Conservation (phyloP, 768 basidiomycete genomes). For the Astraeus odoratus region DNA sequence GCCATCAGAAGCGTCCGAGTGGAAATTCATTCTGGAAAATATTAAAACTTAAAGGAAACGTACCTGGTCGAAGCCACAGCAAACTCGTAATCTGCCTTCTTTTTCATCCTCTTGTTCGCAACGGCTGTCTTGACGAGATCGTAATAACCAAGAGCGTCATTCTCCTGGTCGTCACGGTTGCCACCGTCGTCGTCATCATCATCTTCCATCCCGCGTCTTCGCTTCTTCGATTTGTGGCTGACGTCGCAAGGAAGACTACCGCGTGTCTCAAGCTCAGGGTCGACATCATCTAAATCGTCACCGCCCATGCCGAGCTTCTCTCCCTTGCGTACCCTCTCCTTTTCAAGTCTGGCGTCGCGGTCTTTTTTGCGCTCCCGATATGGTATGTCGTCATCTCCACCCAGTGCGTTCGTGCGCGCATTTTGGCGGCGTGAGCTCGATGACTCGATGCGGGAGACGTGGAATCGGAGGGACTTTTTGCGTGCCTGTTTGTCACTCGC, state of each 20-base stretch:
- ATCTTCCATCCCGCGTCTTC: conserved; percentile 31
- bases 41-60: conserved; percentile 14
- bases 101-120: conserved; percentile 67
- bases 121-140: conserved; percentile 76
- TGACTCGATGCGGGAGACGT: conserved; percentile 86
- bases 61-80: conserved; percentile 51
- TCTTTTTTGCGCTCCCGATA: conserved; percentile 71
- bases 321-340: conserved; percentile 30
- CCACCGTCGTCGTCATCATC: conserved; percentile 31
- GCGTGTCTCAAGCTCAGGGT: conserved; percentile 32
- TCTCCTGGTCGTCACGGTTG: conserved; percentile 35
- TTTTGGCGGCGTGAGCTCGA: conserved; percentile 67
- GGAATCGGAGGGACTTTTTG: conserved; percentile 83
- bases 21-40: conserved; percentile 2
- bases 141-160: conserved; percentile 75
- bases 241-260: conserved; percentile 9
- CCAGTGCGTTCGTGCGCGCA: conserved; percentile 61
- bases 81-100: conserved; percentile 77
- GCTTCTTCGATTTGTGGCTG: conserved; percentile 16
- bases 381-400: conserved; percentile 95
- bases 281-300: conserved; percentile 58
- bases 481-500: conserved; percentile 77
- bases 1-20: neutral
- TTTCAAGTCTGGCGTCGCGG: conserved; percentile 47
- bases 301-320: conserved; percentile 43